Base-by-base conservation (phyloP, 805 yeast genomes). In the Spathaspora hagerdaliae region DNA sequence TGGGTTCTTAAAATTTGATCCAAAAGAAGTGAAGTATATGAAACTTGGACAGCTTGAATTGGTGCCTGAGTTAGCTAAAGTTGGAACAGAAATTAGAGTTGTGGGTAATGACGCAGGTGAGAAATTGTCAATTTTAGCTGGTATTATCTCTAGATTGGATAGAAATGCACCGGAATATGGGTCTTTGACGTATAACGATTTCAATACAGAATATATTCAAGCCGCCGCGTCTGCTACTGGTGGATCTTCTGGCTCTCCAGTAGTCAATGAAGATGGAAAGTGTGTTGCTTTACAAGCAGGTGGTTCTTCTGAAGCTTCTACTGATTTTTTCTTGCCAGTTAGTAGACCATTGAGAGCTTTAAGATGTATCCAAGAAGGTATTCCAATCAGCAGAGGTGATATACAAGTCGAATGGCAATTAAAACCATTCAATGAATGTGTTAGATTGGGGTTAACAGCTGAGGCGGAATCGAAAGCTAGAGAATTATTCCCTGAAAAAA, bases 101-200 rank as follows among this genome's bases (percentile, higher is more conserved):
- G 91, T 91, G 34, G 97, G 97, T 73, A 91, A 91, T 65, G 97
- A 91, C 69, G 95, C 96, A 11, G 97, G 97, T 59, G 97, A 91
- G 63, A 90, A 91, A 64, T 72, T 91, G 39, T 84, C 95, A 41
- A 91, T 91, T 56, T 71, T 90, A 54, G 79, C 96, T 1, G 97
- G 97, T 31, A 88, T 90, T 63, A 85, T 85, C 33, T 78, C 83
- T 14, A 79, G 97, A 61, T 67, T 89, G 48, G 97, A 90, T 67
- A 81, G 97, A 73, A 90, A 90, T 61, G 95, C 97, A 6, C 97
- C 97, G 2, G 96, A 87, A 52, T 91, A 91, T 58, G 97, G 97
- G 41, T 82, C 81, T 27, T 71, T 86, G 59, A 83, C 95, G 12
- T 91, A 90, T 64, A 89, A 87, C 60, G 97, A 90, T 71, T 90